Base-by-base conservation (phyloP, 306 rosid species). In the Trifolium pratense region DNA sequence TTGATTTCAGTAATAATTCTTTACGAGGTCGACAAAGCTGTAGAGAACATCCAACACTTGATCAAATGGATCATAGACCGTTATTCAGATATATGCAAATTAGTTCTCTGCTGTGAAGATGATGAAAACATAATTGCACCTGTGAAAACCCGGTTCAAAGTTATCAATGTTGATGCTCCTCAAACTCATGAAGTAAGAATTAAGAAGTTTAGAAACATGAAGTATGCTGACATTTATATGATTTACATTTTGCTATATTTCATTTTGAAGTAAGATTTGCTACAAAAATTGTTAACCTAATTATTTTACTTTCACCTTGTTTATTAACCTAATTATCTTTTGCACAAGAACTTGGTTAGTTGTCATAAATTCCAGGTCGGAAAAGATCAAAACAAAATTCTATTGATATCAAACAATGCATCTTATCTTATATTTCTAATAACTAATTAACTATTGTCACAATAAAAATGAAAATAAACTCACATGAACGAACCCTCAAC, bases 21-120 rank as follows among this genome's bases (percentile, higher is more conserved):
- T 46, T 80, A 89, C 63, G 94, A 78, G 21, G 89, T 86, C 17
- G 92, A 93, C 83, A 84, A 89, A 75, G 88, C 97, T 53, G 73
- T 77, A 26, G 90, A 89, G 79, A 87, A 80, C 76, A 78, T 88
- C 56, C 97, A 88, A 53, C 94, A 91, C 81, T 69, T 93, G 87
- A 87, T 91, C 74, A 91, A 89, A 76, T 93, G 96, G 97, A 89
- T 88, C 56, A 81, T 89, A 80, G 98, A 93, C 77, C 85, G 98
- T 68, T 84, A 89, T 78, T 67, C 88, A 13, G 92, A 93, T 66
- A 73, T 85, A 23, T 91, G 97, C 75, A 88, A 83, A 76, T 85
- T 93, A 31, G 57, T 93, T 20, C 85, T 93, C 42, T 85, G 92
- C 79, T 89, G 96, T 49, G 89, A 88, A 82, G 93, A 93, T 65